Percentiles rank a stretch among this genome's conserved stretches.
Evolutionary conservation across 768 basidiomycete species (phyloP).

Genomic region (Trametes elegans): DNA sequence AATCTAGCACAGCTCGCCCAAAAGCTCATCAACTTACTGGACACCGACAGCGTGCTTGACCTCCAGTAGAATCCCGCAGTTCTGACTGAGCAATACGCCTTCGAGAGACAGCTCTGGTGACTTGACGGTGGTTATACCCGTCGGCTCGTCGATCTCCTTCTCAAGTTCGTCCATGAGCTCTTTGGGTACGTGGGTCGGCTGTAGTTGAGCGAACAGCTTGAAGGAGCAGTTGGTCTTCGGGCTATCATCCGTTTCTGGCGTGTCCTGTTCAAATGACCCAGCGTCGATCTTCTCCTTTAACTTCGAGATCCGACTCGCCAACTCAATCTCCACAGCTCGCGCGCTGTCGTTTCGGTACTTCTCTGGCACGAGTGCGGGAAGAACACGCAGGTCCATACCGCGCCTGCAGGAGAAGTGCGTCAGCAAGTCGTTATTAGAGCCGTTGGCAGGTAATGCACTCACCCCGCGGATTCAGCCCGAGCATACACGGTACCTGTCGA

Average conservation of each 20-base stretch:
- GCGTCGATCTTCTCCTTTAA: slow-evolving; percentile 62
- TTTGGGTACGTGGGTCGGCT: slow-evolving; percentile 50
- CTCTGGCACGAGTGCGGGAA: slow-evolving; percentile 66
- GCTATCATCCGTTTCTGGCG: slow-evolving; percentile 31
- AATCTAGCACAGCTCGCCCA: no score
- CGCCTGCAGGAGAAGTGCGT: slow-evolving; percentile 34
- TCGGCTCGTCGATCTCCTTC: slow-evolving; percentile 70
- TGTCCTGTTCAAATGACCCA: slow-evolving; percentile 58
- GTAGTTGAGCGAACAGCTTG: slow-evolving; percentile 61
- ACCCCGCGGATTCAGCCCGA: slow-evolving; percentile 65
- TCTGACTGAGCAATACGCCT: slow-evolving; percentile 70
- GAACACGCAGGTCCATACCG: slow-evolving; percentile 60
- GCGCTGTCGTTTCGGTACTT: slow-evolving; percentile 56
- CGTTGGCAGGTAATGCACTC: slow-evolving; percentile 24
- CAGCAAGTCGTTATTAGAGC: background rate
- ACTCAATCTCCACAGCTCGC: slow-evolving; percentile 55
- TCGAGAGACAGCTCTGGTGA: slow-evolving; percentile 57
- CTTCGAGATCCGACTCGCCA: slow-evolving; percentile 55
- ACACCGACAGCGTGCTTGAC: slow-evolving; percentile 66
- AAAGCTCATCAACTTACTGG: slow-evolving; percentile 42
- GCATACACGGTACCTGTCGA: slow-evolving; percentile 77
- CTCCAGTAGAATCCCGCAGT: slow-evolving; percentile 76
- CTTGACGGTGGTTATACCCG: slow-evolving; percentile 60
- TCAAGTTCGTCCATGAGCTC: slow-evolving; percentile 67
- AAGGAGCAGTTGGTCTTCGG: slow-evolving; percentile 62